phyloP scores from a whole-genome alignment of 352 stramenopile species.

The Elongisporangium prolatum region DNA sequence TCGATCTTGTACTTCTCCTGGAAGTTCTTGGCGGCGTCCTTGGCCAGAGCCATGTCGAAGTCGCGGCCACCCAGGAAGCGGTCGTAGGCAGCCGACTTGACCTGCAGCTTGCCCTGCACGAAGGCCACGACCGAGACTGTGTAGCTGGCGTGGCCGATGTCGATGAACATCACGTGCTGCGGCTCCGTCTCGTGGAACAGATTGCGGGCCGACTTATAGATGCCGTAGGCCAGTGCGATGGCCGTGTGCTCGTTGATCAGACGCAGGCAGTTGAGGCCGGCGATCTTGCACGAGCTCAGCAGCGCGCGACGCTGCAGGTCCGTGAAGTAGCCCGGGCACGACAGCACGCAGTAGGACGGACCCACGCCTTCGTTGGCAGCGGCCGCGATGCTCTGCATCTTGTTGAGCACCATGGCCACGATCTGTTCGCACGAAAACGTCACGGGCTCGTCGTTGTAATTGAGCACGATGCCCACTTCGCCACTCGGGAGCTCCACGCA shows the following conservation, averaged over 20 bases:
- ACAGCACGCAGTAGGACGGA: slow-evolving; percentile 91
- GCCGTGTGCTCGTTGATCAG: slow-evolving; percentile 99
- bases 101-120: slow-evolving; percentile 94
- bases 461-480: slow-evolving; percentile 88
- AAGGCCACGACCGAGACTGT: slow-evolving; percentile 91
- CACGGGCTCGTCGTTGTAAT: slow-evolving; percentile 89
- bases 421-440: slow-evolving; percentile 95
- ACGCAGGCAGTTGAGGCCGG: slow-evolving; percentile 94
- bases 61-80: slow-evolving; percentile 94
- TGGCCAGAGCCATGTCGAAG: slow-evolving; percentile 95
- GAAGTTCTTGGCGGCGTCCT: slow-evolving; percentile 95
- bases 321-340: slow-evolving; percentile 97
- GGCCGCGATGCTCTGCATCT: slow-evolving; percentile 94
- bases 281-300: slow-evolving; percentile 91
- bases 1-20: slow-evolving; percentile 96
- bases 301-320: slow-evolving; percentile 96
- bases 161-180: slow-evolving; percentile 98
- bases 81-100: slow-evolving; percentile 94
- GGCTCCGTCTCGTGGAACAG: slow-evolving; percentile 91
- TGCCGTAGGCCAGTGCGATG: slow-evolving; percentile 93
- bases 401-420: slow-evolving; percentile 97
- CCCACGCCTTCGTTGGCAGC: slow-evolving; percentile 87
- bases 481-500: slow-evolving; percentile 84
- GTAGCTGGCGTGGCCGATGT: slow-evolving; percentile 95
- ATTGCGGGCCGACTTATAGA: slow-evolving; percentile 95